Conservation (phyloP, 2,329 filamentous ascomycete genomes). For the Nothopassalora personata region DNA sequence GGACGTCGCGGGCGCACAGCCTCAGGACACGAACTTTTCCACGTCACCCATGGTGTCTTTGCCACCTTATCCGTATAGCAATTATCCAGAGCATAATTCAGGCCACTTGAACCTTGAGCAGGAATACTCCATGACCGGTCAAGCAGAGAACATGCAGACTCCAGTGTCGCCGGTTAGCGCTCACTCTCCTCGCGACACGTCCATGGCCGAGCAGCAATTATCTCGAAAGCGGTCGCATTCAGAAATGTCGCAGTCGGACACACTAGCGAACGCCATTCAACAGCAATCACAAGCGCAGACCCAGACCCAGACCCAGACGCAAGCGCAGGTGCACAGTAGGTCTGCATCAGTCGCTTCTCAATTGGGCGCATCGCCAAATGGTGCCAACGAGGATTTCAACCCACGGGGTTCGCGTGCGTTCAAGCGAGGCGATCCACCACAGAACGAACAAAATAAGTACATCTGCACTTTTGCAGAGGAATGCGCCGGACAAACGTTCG, state of each 20-base stretch:
- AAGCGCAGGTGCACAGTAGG: conserved; percentile 4
- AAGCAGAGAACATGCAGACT: conserved; percentile 20
- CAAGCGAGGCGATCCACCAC: conserved; percentile 47
- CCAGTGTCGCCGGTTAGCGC: conserved; percentile 25
- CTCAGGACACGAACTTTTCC: conserved; percentile 22
- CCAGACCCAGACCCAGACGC: not conserved
- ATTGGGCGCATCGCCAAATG: conserved; percentile 7
- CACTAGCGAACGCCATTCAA: not conserved
- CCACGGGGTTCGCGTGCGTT: conserved; percentile 24
- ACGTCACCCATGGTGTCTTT: conserved; percentile 16
- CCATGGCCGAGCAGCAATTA: conserved; percentile 16
- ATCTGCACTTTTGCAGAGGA: conserved; percentile 63
- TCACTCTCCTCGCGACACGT: conserved; percentile 20
- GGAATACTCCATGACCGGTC: conserved; percentile 16
- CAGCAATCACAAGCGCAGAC: not conserved
- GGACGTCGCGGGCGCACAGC: conserved; percentile 16
- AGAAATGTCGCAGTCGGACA: conserved; percentile 25
- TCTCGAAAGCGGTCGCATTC: conserved; percentile 30
- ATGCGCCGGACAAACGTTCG: conserved; percentile 67
- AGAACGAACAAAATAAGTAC: conserved; percentile 68
- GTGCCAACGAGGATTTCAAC: conserved; percentile 12
- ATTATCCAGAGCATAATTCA: not conserved
- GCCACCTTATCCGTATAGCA: conserved; percentile 17
- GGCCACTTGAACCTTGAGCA: conserved; percentile 6
- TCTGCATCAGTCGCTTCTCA: conserved; percentile 13